A percentile compares a stretch with the other conserved stretches of the same genome.
phyloP scores from a whole-genome alignment of 2,329 filamentous ascomycete species.

The Chrysoporthe deuterocubensis region DNA sequence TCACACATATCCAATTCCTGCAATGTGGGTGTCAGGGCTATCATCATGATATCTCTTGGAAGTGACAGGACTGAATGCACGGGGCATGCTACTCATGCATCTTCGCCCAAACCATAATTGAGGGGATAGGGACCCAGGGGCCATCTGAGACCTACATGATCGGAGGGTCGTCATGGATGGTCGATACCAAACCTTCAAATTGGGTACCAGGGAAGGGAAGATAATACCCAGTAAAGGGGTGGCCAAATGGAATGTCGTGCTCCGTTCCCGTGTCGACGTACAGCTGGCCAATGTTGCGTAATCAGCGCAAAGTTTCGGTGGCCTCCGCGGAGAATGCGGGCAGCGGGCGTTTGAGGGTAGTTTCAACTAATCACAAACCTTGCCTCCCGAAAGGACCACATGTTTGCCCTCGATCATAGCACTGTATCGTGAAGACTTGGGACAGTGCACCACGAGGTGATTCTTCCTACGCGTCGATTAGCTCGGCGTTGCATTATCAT shows the following conservation, averaged over 20 bases:
- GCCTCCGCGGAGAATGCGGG: not conserved
- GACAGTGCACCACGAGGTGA: slow-evolving; percentile 51
- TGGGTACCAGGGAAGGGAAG: slow-evolving; percentile 59
- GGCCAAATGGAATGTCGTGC: slow-evolving; percentile 41
- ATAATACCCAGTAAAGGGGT: slow-evolving; percentile 61
- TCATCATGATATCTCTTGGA: not conserved
- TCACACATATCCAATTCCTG: slow-evolving; percentile 54
- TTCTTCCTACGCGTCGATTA: slow-evolving; percentile 43
- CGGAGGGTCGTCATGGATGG: slow-evolving; percentile 53
- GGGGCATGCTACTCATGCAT: no score
- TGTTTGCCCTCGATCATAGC: slow-evolving; percentile 48
- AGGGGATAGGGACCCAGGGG: not conserved
- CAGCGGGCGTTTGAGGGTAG: not conserved
- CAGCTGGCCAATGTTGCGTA: slow-evolving; percentile 37
- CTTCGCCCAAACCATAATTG: no score
- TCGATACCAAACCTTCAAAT: slow-evolving; percentile 52
- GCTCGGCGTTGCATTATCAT: not conserved
- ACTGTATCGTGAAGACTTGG: slow-evolving; percentile 50
- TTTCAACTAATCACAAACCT: slow-evolving; percentile 36
- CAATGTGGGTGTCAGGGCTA: not conserved
- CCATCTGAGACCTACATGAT: slow-evolving; percentile 38
- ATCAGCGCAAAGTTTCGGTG: not conserved
- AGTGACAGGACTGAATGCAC: not conserved
- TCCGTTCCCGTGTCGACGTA: slow-evolving; percentile 50
- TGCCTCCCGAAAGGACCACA: slow-evolving; percentile 50